Percentiles rank a stretch among this genome's conserved stretches.
Evolutionary conservation across 495 filamentous ascomycete genomes (phyloP).

Genomic region (Neurospora sublineolata): DNA sequence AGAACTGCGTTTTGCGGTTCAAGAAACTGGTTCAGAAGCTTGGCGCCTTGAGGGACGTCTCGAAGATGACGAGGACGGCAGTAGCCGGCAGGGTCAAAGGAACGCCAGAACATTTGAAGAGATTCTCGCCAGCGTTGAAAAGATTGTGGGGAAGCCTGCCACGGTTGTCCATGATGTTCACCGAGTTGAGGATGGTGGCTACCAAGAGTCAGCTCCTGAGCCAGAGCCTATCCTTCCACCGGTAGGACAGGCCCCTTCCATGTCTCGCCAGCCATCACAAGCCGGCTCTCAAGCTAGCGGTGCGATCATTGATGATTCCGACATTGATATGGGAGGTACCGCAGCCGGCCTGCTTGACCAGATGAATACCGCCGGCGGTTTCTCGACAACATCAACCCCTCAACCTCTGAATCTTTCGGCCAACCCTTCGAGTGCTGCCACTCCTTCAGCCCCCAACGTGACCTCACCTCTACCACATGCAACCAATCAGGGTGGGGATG

Average conservation of each 20-base stretch:
- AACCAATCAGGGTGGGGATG: neutral
- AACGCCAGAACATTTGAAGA: constrained; percentile 48
- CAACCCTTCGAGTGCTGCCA: constrained; percentile 33
- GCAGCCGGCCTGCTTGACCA: constrained; percentile 53
- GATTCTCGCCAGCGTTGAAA: constrained; percentile 47
- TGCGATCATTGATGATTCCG: constrained; percentile 42
- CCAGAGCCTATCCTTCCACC: constrained; percentile 24
- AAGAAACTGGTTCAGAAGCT: constrained; percentile 45
- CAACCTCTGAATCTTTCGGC: constrained; percentile 28
- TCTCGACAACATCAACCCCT: constrained; percentile 39
- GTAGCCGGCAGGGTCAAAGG: constrained; percentile 29
- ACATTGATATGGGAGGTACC: constrained; percentile 56
- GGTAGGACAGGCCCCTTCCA: constrained; percentile 7
- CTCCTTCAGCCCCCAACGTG: constrained; percentile 30
- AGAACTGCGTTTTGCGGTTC: constrained; percentile 43
- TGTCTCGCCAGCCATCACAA: constrained; percentile 38
- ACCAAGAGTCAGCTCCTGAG: constrained; percentile 46
- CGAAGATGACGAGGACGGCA: constrained; percentile 41
- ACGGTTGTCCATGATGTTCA: constrained; percentile 49
- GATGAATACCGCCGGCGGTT: constrained; percentile 38
- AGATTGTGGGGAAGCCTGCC: constrained; percentile 42
- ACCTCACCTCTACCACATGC: constrained; percentile 14
- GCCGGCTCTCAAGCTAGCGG: constrained; percentile 38
- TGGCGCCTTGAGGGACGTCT: constrained; percentile 54
- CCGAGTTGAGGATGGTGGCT: constrained; percentile 58